phyloP scores from a whole-genome alignment of 2,329 filamentous ascomycete species.

The Penicillium decumbens region DNA sequence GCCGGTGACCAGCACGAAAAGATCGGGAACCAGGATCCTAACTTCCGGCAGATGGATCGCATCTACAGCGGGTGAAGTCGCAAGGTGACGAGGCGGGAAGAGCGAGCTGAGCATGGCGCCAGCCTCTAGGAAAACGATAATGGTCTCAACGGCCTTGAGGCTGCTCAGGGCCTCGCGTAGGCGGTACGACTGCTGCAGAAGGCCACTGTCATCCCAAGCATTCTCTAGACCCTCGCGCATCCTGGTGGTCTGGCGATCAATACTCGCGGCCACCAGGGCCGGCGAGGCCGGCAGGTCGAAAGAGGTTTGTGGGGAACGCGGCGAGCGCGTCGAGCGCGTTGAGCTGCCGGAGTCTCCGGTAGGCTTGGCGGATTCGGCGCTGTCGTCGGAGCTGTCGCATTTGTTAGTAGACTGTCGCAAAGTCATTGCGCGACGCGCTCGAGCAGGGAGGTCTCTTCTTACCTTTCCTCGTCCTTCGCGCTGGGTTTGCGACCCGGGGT shows the following conservation, averaged over 20 bases:
- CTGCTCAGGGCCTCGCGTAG: conserved; percentile 66
- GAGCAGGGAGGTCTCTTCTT: conserved; percentile 19
- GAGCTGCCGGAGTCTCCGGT: conserved; percentile 5
- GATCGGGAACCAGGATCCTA: conserved; percentile 68
- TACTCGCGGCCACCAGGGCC: conserved; percentile 57
- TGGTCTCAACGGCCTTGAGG: conserved; percentile 64
- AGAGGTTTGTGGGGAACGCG: conserved; percentile 12
- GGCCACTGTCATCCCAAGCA: conserved; percentile 34
- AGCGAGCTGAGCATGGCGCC: conserved; percentile 65
- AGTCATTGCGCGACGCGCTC: background rate
- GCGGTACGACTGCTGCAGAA: conserved; percentile 51
- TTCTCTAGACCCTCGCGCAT: conserved; percentile 34
- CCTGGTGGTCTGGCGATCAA: conserved; percentile 59
- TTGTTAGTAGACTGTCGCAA: conserved; percentile 2
- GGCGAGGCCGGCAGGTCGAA: conserved; percentile 37
- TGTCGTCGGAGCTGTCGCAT: conserved; percentile 16
- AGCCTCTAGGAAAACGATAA: conserved; percentile 65
- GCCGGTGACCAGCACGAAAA: conserved; percentile 70
- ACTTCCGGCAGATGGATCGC: conserved; percentile 55
- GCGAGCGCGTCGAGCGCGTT: conserved; percentile 6
- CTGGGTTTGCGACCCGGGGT: conserved; percentile 33
- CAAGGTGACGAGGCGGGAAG: conserved; percentile 66
- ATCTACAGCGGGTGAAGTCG: conserved; percentile 63
- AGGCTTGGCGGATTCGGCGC: background rate
- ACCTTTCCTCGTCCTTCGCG: conserved; percentile 41